phyloP scores from a whole-genome alignment of 768 basidiomycete genomes.

The Hypholoma fasciculare region DNA sequence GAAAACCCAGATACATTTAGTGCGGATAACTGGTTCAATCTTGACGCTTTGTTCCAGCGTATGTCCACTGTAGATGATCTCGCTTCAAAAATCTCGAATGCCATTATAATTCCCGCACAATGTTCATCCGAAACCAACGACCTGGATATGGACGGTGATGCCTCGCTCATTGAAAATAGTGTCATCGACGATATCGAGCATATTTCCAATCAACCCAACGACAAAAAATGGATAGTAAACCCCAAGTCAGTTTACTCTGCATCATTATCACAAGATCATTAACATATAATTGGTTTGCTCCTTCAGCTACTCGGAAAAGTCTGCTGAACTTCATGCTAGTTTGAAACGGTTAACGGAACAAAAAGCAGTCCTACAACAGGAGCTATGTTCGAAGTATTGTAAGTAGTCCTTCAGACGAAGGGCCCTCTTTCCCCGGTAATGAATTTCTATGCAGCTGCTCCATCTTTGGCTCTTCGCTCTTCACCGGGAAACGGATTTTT shows the following conservation, averaged over 20 bases:
- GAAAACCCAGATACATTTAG: slow-evolving; percentile 28
- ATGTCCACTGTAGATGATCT: slow-evolving; percentile 53
- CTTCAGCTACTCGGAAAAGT: slow-evolving; percentile 60
- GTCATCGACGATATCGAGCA: neutral
- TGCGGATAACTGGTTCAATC: slow-evolving; percentile 49
- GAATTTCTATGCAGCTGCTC: slow-evolving; percentile 48
- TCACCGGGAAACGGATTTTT: slow-evolving; percentile 72
- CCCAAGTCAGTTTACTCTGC: slow-evolving; percentile 46
- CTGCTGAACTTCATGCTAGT: slow-evolving; percentile 47
- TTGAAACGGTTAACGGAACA: slow-evolving; percentile 44
- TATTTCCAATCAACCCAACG: slow-evolving; percentile 6
- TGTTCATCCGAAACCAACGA: slow-evolving; percentile 4
- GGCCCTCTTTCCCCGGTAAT: neutral
- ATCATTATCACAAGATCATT: neutral
- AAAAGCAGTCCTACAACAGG: slow-evolving; percentile 53
- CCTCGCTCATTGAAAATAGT: slow-evolving; percentile 2
- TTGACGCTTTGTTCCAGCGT: slow-evolving; percentile 53
- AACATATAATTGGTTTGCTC: neutral
- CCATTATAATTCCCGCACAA: slow-evolving; percentile 32
- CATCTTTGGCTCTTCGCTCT: slow-evolving; percentile 72
- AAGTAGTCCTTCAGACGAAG: slow-evolving; percentile 11
- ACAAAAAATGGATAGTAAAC: slow-evolving; percentile 55
- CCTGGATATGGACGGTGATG: slow-evolving; percentile 9
- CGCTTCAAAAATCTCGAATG: slow-evolving; percentile 54
- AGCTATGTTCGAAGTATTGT: slow-evolving; percentile 59